Evolutionary conservation across 2,329 filamentous ascomycete genomes (phyloP).

Genomic region (Helotiales sp.): DNA sequence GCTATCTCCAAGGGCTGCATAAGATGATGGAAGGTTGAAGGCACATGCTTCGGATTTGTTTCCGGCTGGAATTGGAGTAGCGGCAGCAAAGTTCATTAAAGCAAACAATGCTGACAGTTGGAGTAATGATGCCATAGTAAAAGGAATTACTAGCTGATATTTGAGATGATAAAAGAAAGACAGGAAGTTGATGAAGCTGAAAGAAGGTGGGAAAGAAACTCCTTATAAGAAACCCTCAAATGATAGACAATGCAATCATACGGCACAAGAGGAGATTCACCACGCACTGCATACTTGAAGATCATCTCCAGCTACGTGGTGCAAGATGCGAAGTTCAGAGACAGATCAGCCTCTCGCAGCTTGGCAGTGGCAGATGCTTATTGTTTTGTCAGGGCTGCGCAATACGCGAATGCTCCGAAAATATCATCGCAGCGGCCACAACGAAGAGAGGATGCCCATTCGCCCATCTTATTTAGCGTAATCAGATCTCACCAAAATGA

Average conservation of each 20-base stretch:
- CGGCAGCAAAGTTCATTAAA: not conserved
- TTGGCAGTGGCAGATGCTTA: conserved; percentile 6
- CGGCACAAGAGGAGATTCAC: not conserved
- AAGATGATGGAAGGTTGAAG: conserved; percentile 2
- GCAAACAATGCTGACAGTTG: not conserved
- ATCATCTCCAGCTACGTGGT: not conserved
- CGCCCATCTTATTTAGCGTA: not conserved
- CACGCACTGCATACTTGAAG: not conserved
- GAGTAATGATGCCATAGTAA: not conserved
- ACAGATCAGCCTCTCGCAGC: not conserved
- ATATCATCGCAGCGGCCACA: not conserved
- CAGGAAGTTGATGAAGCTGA: not conserved
- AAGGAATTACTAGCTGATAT: not conserved
- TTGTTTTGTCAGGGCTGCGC: not conserved
- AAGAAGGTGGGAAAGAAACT: not conserved
- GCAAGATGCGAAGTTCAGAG: not conserved
- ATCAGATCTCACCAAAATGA: not conserved
- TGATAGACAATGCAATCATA: not conserved
- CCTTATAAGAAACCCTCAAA: not conserved
- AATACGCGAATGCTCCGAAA: not conserved
- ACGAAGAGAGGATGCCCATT: not conserved
- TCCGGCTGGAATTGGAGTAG: not conserved
- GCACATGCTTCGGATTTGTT: not conserved
- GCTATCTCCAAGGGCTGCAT: conserved; percentile 13
- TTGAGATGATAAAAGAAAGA: too few species aligned